These are phyloP conservation scores for Effrenium voratum DNA, from an alignment of 73 alveolate genomes.

Conservation along the genomic window DNA sequence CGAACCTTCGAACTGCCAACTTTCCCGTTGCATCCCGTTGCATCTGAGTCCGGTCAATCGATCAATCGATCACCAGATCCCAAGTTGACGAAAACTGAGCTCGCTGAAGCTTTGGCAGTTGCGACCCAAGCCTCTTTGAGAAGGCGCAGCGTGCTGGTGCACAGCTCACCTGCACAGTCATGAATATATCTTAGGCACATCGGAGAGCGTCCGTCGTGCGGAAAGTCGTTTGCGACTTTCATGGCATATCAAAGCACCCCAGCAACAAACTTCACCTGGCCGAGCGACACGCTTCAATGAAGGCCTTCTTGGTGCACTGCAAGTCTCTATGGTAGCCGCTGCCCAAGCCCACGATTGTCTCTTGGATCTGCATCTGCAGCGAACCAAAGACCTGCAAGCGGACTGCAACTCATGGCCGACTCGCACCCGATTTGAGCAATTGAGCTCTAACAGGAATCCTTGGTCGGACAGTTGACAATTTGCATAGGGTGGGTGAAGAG, in stretches of 20 bases:
- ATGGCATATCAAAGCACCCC: too few relatives aligned
- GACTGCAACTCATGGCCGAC: neutral
- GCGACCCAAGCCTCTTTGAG: conserved; percentile 68
- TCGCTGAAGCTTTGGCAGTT: too few relatives aligned
- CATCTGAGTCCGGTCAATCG: too few relatives aligned
- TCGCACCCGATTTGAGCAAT: neutral
- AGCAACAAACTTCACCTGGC: too few relatives aligned
- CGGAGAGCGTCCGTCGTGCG: too few relatives aligned
- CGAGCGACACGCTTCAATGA: conserved; percentile 57
- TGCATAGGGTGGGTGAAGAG: too few relatives aligned
- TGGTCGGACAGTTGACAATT: neutral
- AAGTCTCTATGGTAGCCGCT: conserved; percentile 93
- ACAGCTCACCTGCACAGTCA: conserved; percentile 41
- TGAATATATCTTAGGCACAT: too few relatives aligned
- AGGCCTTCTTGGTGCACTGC: conserved; percentile 94
- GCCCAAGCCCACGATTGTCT: conserved; percentile 90
- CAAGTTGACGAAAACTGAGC: too few relatives aligned
- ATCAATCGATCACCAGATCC: too few relatives aligned
- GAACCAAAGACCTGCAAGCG: conserved; percentile 70
- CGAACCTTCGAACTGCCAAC: too few relatives aligned
- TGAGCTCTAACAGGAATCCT: neutral
- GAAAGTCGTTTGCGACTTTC: too few relatives aligned
- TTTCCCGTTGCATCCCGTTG: too few relatives aligned
- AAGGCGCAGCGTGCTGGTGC: conserved; percentile 27
- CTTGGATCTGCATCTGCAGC: conserved; percentile 89